A percentile compares a stretch with the other conserved stretches of the same genome.
Evolutionary conservation across 164 flowering plant genomes (phyloP).

Genomic region (Aristolochia fimbriata): DNA sequence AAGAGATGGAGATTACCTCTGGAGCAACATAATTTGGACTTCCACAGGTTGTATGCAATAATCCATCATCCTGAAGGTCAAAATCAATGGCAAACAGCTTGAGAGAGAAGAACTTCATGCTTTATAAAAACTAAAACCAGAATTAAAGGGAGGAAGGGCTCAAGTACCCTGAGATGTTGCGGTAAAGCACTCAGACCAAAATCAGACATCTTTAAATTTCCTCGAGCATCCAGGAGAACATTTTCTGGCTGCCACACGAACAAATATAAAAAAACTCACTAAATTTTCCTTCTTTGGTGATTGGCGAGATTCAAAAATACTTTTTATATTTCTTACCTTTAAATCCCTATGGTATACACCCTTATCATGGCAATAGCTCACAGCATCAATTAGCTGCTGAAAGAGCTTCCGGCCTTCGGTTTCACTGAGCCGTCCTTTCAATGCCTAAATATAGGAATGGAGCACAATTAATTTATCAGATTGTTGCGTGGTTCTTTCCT

Average conservation of each 20-base stretch:
- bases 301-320: too few relatives aligned
- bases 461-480: background rate
- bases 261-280: too few relatives aligned
- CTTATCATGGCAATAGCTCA: constrained; percentile 80
- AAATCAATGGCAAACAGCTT: background rate
- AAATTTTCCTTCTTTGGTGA: too few relatives aligned
- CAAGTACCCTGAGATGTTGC: constrained; percentile 71
- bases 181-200: constrained; percentile 98
- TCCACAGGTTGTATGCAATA: constrained; percentile 94
- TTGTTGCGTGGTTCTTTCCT: background rate
- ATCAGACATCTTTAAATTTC: constrained; percentile 86
- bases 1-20: constrained; percentile 26
- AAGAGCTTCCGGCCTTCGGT: constrained; percentile 63
- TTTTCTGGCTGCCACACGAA: constrained; percentile 67
- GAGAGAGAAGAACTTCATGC: background rate
- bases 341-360: constrained; percentile 93
- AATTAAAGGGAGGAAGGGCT: background rate
- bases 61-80: constrained; percentile 57
- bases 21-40: constrained; percentile 99
- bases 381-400: constrained; percentile 83
- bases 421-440: constrained; percentile 57
- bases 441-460: constrained; percentile 27
- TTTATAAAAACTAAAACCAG: background rate
- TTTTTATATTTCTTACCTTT: constrained; percentile 35
- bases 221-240: constrained; percentile 66